Evolutionary conservation across 805 yeast genomes (phyloP), one percentile per base, ranked within the genome.

Genomic region (Candida rishiriensis): DNA sequence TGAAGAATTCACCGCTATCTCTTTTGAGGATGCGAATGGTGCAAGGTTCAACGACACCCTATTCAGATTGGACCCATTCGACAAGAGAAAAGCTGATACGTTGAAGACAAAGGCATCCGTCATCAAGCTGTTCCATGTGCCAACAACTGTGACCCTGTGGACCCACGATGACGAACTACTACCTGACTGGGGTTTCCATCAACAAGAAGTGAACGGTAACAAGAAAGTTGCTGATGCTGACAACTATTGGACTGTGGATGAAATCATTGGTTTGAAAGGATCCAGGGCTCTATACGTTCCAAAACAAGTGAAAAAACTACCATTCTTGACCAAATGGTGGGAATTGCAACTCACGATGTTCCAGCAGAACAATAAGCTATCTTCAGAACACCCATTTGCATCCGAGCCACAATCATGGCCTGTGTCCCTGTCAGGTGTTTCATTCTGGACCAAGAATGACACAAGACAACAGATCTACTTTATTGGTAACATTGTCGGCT

Each of bases 391-490:
- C 66, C 99, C 99, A 38, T 93, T 87, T 71, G 96, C 97, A 10
- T 88, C 97, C 4, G 82, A 80, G 50, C 99, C 99, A 2, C 76
- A 80, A 51, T 70, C 83, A 8, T 93, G 99, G 99, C 99, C 99
- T 15, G 73, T 87, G 50, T 77, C 93, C 43, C 64, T 84, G 43
- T 78, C 87, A 13, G 99, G 99, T 54, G 97, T 93, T 34, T 88
- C 97, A 1, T 93, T 91, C 73, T 93, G 98, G 97, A 90, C 95
- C 36, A 81, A 85, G 48, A 71, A 73, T 42, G 81, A 75, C 8
- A 58, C 65, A 42, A 76, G 73, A 49, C 71, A 73, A 56, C 99
- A 93, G 68, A 89, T 93, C 41, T 93, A 82, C 68, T 87, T 91
- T 66, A 74, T 85, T 44, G 99, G 98, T 49, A 93, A 93, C 68